These are phyloP conservation scores for Penicillium sp. DNA, from an alignment of 2,329 filamentous ascomycete genomes.

Conservation along the genomic window DNA sequence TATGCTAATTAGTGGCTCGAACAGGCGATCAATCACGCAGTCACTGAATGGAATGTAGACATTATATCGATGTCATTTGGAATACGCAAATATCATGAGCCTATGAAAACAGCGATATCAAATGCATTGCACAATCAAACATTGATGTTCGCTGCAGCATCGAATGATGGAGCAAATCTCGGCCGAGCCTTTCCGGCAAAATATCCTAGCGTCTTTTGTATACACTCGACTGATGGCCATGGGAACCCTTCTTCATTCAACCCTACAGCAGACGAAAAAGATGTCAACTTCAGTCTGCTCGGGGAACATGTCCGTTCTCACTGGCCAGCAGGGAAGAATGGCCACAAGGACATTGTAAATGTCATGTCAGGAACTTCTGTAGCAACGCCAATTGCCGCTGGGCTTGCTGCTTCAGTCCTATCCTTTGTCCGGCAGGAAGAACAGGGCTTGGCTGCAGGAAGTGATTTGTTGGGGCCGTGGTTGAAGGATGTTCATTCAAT, in stretches of 20 bases:
- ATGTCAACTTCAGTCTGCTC: not conserved
- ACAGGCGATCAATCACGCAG: constrained; percentile 22
- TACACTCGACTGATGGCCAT: not conserved
- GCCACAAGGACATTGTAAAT: not conserved
- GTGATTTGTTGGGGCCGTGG: not conserved
- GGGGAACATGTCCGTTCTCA: not conserved
- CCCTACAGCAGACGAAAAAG: not conserved
- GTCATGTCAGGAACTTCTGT: not conserved
- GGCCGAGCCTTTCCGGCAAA: not conserved
- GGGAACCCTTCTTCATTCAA: not conserved
- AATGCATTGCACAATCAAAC: not conserved
- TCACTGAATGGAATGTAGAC: constrained; percentile 19
- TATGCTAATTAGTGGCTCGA: not conserved
- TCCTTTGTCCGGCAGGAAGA: not conserved
- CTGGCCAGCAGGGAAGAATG: not conserved
- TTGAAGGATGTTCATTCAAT: not conserved
- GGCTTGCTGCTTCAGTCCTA: not conserved
- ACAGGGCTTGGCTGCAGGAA: not conserved
- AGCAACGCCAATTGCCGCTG: not conserved
- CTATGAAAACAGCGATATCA: constrained; percentile 8
- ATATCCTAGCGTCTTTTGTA: not conserved
- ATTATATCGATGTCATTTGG: constrained; percentile 28
- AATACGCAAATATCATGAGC: constrained; percentile 10
- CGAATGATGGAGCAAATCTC: constrained; percentile 9
- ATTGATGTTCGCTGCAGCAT: constrained; percentile 17